phyloP scores from a whole-genome alignment of 2,329 filamentous ascomycete genomes.

The Diplodia seriata region DNA sequence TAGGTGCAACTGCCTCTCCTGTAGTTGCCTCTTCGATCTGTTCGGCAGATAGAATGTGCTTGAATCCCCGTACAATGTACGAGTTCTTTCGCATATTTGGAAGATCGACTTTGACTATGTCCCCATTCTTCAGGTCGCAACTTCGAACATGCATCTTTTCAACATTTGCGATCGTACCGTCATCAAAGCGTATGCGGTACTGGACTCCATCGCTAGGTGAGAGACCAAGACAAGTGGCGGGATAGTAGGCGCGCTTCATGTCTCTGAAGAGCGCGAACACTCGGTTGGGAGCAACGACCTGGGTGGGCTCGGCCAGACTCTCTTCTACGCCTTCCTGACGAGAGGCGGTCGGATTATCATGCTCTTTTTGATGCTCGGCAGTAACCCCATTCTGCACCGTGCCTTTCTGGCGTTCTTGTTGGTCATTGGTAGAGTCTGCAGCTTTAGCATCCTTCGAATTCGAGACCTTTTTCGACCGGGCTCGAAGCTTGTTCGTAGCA shows the following conservation, averaged over 20 bases:
- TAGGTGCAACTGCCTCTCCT: constrained; percentile 44
- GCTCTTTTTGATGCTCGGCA: not conserved
- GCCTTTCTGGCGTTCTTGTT: not conserved
- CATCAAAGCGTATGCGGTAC: constrained; percentile 58
- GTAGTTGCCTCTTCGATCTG: constrained; percentile 32
- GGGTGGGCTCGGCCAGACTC: constrained; percentile 21
- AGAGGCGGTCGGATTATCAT: not conserved
- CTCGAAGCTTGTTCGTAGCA: constrained; percentile 18
- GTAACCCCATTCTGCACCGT: not conserved
- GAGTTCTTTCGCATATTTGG: constrained; percentile 53
- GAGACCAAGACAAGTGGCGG: constrained; percentile 63
- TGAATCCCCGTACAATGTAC: constrained; percentile 55
- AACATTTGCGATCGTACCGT: constrained; percentile 52
- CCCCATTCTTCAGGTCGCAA: constrained; percentile 53
- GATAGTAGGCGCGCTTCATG: constrained; percentile 63
- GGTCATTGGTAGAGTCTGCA: not conserved
- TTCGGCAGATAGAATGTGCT: constrained; percentile 40
- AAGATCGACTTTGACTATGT: constrained; percentile 57
- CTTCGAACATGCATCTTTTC: constrained; percentile 49
- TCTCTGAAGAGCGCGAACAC: constrained; percentile 66
- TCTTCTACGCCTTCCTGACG: not conserved
- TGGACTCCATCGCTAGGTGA: constrained; percentile 48
- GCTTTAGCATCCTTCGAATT: not conserved
- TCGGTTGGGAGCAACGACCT: constrained; percentile 56
- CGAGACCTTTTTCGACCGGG: not conserved